Evolutionary conservation across 306 rosid genomes (phyloP).

Genomic region (Prunus fruticosa): DNA sequence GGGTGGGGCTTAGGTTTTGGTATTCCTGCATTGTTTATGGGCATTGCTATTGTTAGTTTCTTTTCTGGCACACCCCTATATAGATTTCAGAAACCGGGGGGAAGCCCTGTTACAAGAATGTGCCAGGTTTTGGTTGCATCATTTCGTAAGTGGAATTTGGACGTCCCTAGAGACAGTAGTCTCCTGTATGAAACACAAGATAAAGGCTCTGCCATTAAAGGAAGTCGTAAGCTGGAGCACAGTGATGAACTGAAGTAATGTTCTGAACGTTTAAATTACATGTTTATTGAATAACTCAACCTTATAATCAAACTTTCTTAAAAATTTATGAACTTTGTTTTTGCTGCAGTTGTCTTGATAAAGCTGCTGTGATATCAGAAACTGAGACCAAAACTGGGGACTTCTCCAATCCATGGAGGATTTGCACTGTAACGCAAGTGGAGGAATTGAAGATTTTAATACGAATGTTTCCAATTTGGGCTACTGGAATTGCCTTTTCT

Average conservation of each 20-base stretch:
- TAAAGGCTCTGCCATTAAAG: conserved; percentile 80
- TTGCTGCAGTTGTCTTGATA: conserved; percentile 80
- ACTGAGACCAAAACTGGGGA: conserved; percentile 51
- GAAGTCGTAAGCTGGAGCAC: conserved; percentile 90
- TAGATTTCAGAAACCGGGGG: conserved; percentile 96
- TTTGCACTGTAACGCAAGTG: conserved; percentile 92
- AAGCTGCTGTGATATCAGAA: conserved; percentile 74
- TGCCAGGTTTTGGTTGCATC: conserved; percentile 95
- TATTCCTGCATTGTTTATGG: conserved; percentile 91
- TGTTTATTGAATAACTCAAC: background rate
- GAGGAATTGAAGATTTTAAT: conserved; percentile 91
- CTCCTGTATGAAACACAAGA: conserved; percentile 75
- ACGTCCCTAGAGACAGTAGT: conserved; percentile 68
- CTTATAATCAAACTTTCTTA: background rate
- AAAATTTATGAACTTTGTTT: background rate
- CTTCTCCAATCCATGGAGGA: conserved; percentile 72
- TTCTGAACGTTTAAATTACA: background rate
- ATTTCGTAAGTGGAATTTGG: conserved; percentile 53
- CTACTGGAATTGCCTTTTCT: conserved; percentile 77
- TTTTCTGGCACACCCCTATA: conserved; percentile 79
- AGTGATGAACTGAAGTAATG: conserved; percentile 71
- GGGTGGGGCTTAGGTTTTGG: conserved; percentile 99
- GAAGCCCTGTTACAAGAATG: conserved; percentile 92
- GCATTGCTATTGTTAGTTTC: conserved; percentile 76
- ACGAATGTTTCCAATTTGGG: conserved; percentile 97